Evolutionary conservation across 2,329 filamentous ascomycete species (phyloP), one percentile per base, ranked within the genome.

Genomic region (Aspergillus terreus): DNA sequence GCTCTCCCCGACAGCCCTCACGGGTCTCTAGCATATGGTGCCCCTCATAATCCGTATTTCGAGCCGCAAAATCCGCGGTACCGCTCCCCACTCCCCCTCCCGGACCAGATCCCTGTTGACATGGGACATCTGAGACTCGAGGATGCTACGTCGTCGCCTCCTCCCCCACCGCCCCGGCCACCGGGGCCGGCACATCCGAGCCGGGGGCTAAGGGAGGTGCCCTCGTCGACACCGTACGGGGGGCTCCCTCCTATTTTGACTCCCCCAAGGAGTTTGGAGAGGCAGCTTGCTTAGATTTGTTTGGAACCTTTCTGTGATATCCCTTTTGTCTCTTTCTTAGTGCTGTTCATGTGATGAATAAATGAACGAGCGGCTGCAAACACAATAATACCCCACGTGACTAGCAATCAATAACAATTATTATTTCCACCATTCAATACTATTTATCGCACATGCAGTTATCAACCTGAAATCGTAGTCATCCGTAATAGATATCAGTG

Each of bases 1-100:
- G 78, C 80, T 4, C 78, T 96, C 0, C 90, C 90, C 0, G 86
- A 68, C n/a, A 63, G 64, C 21, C 63, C 67, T 11, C 59, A 65
- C 32, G 64, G 62, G 21, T 56, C 63, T 10, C 55, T 65, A 40
- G 55, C 58, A 25, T 68, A 61, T 42, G 46, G 53, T 17, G 55
- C 62, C 36, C 50, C 61, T 17, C 40, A 17, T n/a, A 17, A 17
- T n/a, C 35, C 35, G 12, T 46, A 54, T 27, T 42, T 49, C 9
- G 52, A 56, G 14, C 52, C 63, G 4, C 61, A 58, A 41, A 57
- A 61, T 35, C 53, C 59, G 21, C 50, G 56, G 44, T 62, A 64
- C 19, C 59, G 53, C 46, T 52, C 58, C 4, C 58, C 59, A 12
- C 55, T 58, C 4, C 61, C 59, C 9, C 30, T 66, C 14, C 51